phyloP scores from a whole-genome alignment of 2,329 filamentous ascomycete species.

The Penicillium expansum region DNA sequence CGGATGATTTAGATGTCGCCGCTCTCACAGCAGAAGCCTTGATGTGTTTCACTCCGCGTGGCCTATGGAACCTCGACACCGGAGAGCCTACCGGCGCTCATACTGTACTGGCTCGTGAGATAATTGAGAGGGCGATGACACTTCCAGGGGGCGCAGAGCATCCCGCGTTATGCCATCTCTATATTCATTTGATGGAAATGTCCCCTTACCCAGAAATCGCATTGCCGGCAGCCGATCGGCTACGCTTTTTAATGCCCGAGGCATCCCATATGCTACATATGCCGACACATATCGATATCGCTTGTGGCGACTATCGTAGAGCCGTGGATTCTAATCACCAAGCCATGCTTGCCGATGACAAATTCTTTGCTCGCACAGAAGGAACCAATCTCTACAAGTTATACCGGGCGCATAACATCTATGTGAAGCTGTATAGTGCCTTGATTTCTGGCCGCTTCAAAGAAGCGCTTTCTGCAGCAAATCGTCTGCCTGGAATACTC shows the following conservation, averaged over 20 bases:
- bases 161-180: not conserved
- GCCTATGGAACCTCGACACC: not conserved
- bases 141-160: not conserved
- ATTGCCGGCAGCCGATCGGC: not conserved
- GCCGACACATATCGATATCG: not conserved
- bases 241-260: not conserved
- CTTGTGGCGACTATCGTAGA: not conserved
- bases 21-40: not conserved
- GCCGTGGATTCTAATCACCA: not conserved
- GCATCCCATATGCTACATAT: not conserved
- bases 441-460: not conserved
- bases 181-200: constrained; percentile 4
- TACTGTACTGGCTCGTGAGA: not conserved
- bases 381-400: not conserved
- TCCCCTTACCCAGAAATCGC: not conserved
- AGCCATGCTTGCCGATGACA: not conserved
- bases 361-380: not conserved
- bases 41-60: not conserved
- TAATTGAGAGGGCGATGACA: not conserved
- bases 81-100: not conserved
- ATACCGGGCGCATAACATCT: not conserved
- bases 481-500: not conserved
- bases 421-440: not conserved
- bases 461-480: not conserved
- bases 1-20: not conserved